Conservation (phyloP, 2,329 filamentous ascomycete genomes). For the Trichoderma sp. region DNA sequence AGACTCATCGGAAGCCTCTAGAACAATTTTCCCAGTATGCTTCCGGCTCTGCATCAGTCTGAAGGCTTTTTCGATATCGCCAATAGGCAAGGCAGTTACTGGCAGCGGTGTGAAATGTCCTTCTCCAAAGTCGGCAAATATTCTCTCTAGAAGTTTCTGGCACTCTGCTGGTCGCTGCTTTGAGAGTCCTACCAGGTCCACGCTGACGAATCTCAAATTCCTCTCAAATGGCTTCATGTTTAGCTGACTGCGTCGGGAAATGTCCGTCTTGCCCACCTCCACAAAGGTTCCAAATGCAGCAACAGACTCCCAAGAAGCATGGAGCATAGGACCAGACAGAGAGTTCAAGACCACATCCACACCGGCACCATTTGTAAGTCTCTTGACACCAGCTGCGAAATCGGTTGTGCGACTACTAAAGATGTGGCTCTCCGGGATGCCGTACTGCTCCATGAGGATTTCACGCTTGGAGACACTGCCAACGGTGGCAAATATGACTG, state of each 20-base stretch:
- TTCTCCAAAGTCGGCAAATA: constrained; percentile 17
- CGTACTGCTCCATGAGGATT: not conserved
- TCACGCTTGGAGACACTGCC: not conserved
- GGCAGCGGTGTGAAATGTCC: constrained; percentile 11
- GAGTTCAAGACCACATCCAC: constrained; percentile 39
- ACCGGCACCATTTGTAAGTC: constrained; percentile 25
- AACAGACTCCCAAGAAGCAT: constrained; percentile 34
- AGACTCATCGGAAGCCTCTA: constrained; percentile 23
- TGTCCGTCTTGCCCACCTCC: constrained; percentile 40
- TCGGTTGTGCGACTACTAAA: constrained; percentile 8
- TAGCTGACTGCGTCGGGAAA: constrained; percentile 26
- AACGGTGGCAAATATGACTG: not conserved
- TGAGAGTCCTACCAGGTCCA: constrained; percentile 23
- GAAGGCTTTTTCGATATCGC: constrained; percentile 41
- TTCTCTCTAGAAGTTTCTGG: constrained; percentile 19
- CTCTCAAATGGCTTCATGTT: constrained; percentile 4
- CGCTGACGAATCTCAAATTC: not conserved
- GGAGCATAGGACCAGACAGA: constrained; percentile 32
- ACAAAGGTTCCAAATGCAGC: constrained; percentile 21
- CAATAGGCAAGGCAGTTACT: constrained; percentile 28
- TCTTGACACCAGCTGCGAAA: not conserved
- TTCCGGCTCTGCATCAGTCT: constrained; percentile 42
- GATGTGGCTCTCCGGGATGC: constrained; percentile 4
- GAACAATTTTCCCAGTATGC: constrained; percentile 45
- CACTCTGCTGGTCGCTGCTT: constrained; percentile 12